Evolutionary conservation across 163 green algal species (phyloP).

Genomic region (Volvox carteri): DNA sequence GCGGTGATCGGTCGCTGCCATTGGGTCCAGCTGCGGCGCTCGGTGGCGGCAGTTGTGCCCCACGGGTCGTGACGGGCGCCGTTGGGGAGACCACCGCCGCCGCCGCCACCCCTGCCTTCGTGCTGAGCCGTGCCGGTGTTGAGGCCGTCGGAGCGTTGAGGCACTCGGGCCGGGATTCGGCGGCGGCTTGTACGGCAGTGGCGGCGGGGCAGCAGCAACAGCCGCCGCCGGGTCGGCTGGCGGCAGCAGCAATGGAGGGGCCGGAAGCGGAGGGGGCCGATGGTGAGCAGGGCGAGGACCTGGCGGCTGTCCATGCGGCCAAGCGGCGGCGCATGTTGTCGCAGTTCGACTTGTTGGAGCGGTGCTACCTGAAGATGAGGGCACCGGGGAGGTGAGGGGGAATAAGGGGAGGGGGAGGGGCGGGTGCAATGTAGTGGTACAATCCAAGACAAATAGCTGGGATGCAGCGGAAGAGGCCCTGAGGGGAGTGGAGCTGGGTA

Average conservation of each 20-base stretch:
- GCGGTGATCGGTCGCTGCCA: too few relatives aligned
- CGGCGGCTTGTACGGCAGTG: not conserved
- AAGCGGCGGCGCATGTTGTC: conserved; percentile 78
- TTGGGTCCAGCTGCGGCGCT: not conserved
- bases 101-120: not conserved
- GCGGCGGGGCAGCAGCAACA: not conserved
- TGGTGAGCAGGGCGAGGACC: not conserved
- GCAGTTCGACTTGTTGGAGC: conserved; percentile 86
- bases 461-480: too few relatives aligned
- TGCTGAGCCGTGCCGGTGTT: too few relatives aligned
- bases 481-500: too few relatives aligned
- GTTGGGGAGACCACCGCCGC: conserved; percentile 40
- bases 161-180: not conserved
- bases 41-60: not conserved
- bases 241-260: not conserved
- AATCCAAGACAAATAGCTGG: not conserved
- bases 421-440: too few relatives aligned
- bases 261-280: not conserved
- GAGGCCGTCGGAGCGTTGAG: too few relatives aligned
- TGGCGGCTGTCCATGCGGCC: conserved; percentile 54
- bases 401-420: too few relatives aligned
- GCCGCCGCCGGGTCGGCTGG: not conserved
- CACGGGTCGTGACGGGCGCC: not conserved
- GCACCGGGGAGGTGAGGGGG: conserved; percentile 15
- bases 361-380: conserved; percentile 73